Conservation (phyloP, 768 basidiomycete genomes). For the Kondoa malvinella region DNA sequence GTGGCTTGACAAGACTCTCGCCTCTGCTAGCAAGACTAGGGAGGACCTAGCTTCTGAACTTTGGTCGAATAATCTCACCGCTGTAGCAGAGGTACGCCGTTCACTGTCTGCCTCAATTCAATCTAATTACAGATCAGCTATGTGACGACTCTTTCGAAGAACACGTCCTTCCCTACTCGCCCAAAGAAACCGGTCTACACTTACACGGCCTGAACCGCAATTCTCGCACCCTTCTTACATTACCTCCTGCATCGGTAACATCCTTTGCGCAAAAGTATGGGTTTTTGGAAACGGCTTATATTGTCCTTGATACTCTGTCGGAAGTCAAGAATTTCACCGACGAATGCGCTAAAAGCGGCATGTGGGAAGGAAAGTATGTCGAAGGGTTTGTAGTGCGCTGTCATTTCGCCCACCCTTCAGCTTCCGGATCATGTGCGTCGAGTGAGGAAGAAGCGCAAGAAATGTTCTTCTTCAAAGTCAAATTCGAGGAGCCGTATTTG, state of each 20-base stretch:
- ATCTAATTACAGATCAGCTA: conserved; percentile 42
- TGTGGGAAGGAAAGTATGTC: conserved; percentile 62
- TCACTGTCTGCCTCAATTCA: not conserved
- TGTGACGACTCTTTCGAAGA: conserved; percentile 97
- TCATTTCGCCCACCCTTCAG: conserved; percentile 20
- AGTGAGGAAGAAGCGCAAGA: conserved; percentile 20
- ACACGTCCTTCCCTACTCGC: conserved; percentile 70
- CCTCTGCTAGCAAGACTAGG: conserved; percentile 46
- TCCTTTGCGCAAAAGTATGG: conserved; percentile 78
- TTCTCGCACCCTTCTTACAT: conserved; percentile 49
- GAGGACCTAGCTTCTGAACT: conserved; percentile 55
- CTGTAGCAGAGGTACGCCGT: conserved; percentile 62
- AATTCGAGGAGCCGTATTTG: conserved; percentile 97
- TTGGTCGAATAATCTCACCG: conserved; percentile 72
- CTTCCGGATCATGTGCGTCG: too few species aligned
- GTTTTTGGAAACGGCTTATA: conserved; percentile 59
- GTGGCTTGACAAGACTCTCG: conserved; percentile 62
- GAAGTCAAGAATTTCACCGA: conserved; percentile 60
- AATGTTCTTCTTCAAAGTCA: conserved; percentile 97
- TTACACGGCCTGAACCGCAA: conserved; percentile 76
- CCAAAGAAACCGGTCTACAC: conserved; percentile 72
- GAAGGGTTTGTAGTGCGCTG: conserved; percentile 87
- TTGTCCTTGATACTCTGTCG: conserved; percentile 42
- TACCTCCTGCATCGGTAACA: conserved; percentile 49
- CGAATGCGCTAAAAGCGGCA: conserved; percentile 41